These are phyloP conservation scores for Thymus quinquecostatus DNA, from an alignment of 257 asterid genomes.

Conservation along the genomic window DNA sequence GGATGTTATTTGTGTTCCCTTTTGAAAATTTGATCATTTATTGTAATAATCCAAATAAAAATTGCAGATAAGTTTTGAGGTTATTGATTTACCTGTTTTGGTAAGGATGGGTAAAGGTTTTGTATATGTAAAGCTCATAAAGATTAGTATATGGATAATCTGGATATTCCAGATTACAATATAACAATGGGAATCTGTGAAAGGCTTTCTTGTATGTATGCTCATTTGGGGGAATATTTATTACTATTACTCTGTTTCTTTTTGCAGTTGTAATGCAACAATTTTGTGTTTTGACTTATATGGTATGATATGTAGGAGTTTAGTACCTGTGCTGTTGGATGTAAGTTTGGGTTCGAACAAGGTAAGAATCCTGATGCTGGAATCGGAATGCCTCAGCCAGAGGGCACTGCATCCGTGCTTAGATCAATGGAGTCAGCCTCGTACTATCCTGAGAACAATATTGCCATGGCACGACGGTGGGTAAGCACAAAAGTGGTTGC, in stretches of 20 bases:
- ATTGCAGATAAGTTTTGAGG: conserved; percentile 15
- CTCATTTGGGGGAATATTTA: not conserved
- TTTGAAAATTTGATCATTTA: conserved; percentile 23
- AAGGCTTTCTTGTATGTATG: not conserved
- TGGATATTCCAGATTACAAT: conserved; percentile 5
- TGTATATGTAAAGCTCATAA: conserved; percentile 18
- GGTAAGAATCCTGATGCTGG: conserved; percentile 71
- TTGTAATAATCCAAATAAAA: conserved; percentile 20
- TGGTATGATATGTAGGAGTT: conserved; percentile 54
- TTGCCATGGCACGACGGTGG: conserved; percentile 93
- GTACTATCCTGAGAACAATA: conserved; percentile 73
- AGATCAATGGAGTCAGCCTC: conserved; percentile 94
- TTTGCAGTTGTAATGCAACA: not conserved
- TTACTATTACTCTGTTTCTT: not conserved
- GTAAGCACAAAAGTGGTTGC: conserved; percentile 69
- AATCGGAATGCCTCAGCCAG: conserved; percentile 54
- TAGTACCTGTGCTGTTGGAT: conserved; percentile 78
- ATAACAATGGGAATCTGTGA: not conserved
- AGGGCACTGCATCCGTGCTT: conserved; percentile 60
- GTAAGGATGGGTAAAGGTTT: not conserved
- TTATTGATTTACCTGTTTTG: conserved; percentile 10
- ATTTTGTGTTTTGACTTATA: conserved; percentile 22
- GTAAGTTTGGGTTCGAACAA: conserved; percentile 56
- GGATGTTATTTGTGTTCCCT: conserved; percentile 13
- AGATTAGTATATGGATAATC: conserved; percentile 11